Percentiles rank a stretch among this genome's conserved stretches.
phyloP scores from a whole-genome alignment of 108 stramenopile genomes.

The Nitzschia sp. region DNA sequence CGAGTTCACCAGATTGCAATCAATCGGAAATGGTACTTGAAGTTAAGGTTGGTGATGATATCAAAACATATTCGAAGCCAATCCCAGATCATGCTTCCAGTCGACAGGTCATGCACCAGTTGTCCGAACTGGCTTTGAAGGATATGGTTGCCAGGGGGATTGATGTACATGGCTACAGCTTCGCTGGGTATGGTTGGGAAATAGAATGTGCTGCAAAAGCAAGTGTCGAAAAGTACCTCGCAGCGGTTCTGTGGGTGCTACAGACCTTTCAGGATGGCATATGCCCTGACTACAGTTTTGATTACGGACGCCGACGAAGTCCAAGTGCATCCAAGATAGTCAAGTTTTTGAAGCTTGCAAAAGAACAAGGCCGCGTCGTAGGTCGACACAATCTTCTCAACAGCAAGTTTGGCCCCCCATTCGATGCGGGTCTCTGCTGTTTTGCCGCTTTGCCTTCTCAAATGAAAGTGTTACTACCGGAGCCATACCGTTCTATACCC shows the following conservation, averaged over 20 bases:
- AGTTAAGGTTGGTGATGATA: no score
- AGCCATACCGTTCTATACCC: conserved; percentile 62
- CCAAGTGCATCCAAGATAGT: conserved; percentile 53
- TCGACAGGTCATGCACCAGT: conserved; percentile 41
- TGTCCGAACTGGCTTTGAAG: conserved; percentile 63
- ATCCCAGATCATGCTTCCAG: conserved; percentile 7
- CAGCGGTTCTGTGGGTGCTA: conserved; percentile 83
- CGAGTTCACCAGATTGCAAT: no score
- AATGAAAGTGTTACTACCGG: conserved; percentile 57
- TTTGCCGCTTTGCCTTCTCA: conserved; percentile 76
- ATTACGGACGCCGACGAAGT: conserved; percentile 66
- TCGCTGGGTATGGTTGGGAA: conserved; percentile 34
- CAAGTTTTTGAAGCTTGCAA: conserved; percentile 35
- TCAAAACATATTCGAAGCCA: conserved; percentile 14
- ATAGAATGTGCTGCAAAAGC: conserved; percentile 31
- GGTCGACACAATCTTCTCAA: conserved; percentile 25
- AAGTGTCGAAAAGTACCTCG: conserved; percentile 66
- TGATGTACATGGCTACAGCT: not conserved
- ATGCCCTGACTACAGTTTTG: conserved; percentile 69
- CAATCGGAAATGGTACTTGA: no score
- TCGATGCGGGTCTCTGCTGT: conserved; percentile 67
- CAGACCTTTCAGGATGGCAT: conserved; percentile 79
- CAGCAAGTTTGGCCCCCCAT: conserved; percentile 37
- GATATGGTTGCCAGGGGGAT: conserved; percentile 43
- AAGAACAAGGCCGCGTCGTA: conserved; percentile 24